Evolutionary conservation across 2,329 filamentous ascomycete genomes (phyloP), one percentile per base, ranked within the genome.

Genomic region (Arthrobotrys pseudoclavata): DNA sequence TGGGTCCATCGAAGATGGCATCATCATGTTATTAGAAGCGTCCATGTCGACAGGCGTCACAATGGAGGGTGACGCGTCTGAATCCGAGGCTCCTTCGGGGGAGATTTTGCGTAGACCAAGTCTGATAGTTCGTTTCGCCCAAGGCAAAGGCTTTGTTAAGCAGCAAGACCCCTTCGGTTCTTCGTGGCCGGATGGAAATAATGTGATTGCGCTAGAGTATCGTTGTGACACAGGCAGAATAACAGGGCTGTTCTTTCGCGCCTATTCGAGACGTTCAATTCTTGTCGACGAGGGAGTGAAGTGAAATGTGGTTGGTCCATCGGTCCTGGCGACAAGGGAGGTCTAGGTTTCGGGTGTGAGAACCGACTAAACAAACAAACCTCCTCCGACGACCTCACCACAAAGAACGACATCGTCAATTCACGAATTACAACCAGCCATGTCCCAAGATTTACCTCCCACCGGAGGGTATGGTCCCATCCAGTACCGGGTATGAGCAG

Each of bases 401-500:
- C 15, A 48, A 55, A 42, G 18, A 53, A 48, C 24, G 29, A 34
- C 20, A 26, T 22, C 37, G 2, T n/a, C 34, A 50, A 22, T 18
- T 22, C 15, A 37, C 15, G n/a, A 42, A 3, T 20, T 13, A 24
- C 55, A 57, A 24, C 22, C 12, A 15, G 22, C 18, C 3, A 97
- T 98, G 95, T 91, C 92, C 87, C 94, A 98, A 89, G 96, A 99
- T 88, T 93, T 99, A 90, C 96, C 96, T 87, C 96, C 96, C 82
- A 85, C 86, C 83, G 96, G 95, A 87, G 96, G 96, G 88, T 99
- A 99, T 86, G 91, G 90, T 85, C 91, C 95, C 85, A 91, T 99
- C 81, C 96, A 99, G 86, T 99, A 97, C 88, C 97, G 97, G 90
- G 92, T 94, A 85, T 83, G 87, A 15, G 2, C 86, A 22, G 7